A percentile compares a stretch with the other conserved stretches of the same genome.
Conservation (phyloP, 2,329 filamentous ascomycete species). For the Aureobasidium musti region DNA sequence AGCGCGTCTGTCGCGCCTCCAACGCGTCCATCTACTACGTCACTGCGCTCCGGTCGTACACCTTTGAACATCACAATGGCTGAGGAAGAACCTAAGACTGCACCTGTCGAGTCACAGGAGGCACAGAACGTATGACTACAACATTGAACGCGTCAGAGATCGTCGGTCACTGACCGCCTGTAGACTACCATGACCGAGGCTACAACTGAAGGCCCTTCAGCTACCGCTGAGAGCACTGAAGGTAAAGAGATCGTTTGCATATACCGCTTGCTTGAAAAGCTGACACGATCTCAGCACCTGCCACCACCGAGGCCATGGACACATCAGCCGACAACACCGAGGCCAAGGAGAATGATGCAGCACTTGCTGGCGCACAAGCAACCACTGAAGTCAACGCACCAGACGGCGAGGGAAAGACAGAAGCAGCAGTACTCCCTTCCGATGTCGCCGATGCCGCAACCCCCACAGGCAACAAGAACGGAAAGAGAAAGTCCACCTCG, state of each 20-base stretch:
- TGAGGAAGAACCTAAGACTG: slow-evolving; percentile 37
- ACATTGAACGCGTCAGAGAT: slow-evolving; percentile 1
- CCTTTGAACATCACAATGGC: slow-evolving; percentile 35
- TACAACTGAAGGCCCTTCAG: slow-evolving; percentile 16
- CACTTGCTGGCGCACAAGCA: slow-evolving; percentile 30
- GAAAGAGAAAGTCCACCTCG: slow-evolving; percentile 61
- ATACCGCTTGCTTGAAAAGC: not conserved
- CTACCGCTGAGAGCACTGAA: slow-evolving; percentile 15
- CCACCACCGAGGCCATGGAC: slow-evolving; percentile 9
- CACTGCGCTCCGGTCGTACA: slow-evolving; percentile 21
- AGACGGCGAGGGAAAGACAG: slow-evolving; percentile 31
- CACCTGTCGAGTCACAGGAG: slow-evolving; percentile 36
- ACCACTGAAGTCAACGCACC: slow-evolving; percentile 33
- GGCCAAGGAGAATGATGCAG: slow-evolving; percentile 10
- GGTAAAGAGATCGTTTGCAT: not conserved
- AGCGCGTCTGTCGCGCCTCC: slow-evolving; percentile 24
- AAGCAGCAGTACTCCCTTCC: slow-evolving; percentile 28
- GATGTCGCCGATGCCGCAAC: slow-evolving; percentile 32
- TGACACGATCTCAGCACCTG: slow-evolving; percentile 10
- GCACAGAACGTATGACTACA: slow-evolving; percentile 26
- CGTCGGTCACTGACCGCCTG: slow-evolving; percentile 18
- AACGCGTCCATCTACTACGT: slow-evolving; percentile 30
- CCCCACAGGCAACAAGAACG: slow-evolving; percentile 39
- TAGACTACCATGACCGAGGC: slow-evolving; percentile 27
- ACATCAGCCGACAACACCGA: slow-evolving; percentile 14